Base-by-base conservation (phyloP, 78 protist species). In the Dictyostelium brefeldianum region DNA sequence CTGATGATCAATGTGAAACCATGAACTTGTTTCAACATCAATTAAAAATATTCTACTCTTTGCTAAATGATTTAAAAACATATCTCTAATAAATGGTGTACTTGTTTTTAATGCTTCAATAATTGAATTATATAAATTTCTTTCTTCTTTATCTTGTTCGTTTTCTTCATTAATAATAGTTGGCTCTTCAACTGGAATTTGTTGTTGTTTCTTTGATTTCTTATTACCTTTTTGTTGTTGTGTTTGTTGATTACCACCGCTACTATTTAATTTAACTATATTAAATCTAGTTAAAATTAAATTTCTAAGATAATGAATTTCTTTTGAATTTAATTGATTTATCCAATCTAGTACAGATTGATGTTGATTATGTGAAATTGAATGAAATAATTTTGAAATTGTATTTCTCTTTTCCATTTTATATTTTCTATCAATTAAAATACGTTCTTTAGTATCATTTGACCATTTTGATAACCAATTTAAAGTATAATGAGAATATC, bases 61-160 rank as follows among this genome's bases (percentile, higher is more conserved):
- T n/a, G 92, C 92, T 25, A 84, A n/a, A 18, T 84, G 92, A 59
- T 84, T 84, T 14, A 84, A 27, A 27, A 84, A 75, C 14, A 84
- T n/a, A 14, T 84, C 92, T 56, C 73, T 71, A 5, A 74, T 65
- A 14, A 53, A 67, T 84, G 81, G 92, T n/a, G 73, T 14, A 11
- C 81, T 47, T 3, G 64, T 54, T 15, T 41, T n/a, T 31, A 84
- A 25, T 14, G 81, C 73, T 27, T n/a, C 46, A 25, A 57, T 25
- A 50, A 84, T 84, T 48, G 83, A 53, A 17, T 84, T 43, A 47
- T 84, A 78, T 20, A 84, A 56, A 20, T 25, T 25, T 14, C 31
- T 22, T 11, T 78, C 64, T 78, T 78, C 43, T 31, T 67, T 31
- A 31, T 67, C 29, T 29, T 67, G 47, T 31, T 67, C 75, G 2